These are phyloP conservation scores for Panaeolus cyanescens DNA, from an alignment of 768 basidiomycete species.

Conservation along the genomic window DNA sequence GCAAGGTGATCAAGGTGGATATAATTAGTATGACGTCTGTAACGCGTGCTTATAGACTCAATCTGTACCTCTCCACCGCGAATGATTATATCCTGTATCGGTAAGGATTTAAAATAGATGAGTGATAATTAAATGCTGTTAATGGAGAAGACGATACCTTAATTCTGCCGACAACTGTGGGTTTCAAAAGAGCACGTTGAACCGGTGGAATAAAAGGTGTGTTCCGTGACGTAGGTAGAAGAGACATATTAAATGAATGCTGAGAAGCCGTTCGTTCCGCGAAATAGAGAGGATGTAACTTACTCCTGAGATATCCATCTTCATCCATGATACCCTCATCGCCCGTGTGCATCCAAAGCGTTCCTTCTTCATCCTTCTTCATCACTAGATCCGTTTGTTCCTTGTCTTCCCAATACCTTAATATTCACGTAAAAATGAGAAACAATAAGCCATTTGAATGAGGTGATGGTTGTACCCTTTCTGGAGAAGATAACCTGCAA, in stretches of 20 bases:
- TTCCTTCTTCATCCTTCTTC: slow-evolving; percentile 53
- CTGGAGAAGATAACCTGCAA: slow-evolving; percentile 78
- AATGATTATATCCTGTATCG: slow-evolving; percentile 73
- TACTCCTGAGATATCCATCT: slow-evolving; percentile 77
- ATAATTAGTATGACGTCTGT: not conserved
- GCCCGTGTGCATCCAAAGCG: slow-evolving; percentile 82
- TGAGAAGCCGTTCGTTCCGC: not conserved
- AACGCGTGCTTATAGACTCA: not conserved
- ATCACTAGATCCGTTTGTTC: slow-evolving; percentile 65
- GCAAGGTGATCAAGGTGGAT: not conserved
- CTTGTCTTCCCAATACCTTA: slow-evolving; percentile 76
- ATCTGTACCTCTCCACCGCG: slow-evolving; percentile 74
- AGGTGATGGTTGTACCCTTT: slow-evolving; percentile 56
- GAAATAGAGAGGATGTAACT: slow-evolving; percentile 20
- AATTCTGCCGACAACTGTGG: slow-evolving; percentile 72
- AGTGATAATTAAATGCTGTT: not conserved
- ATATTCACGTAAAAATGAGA: not conserved
- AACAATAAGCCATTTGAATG: not conserved
- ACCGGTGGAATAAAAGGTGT: not conserved
- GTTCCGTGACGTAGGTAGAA: not conserved
- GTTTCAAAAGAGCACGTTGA: not conserved
- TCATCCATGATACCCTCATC: slow-evolving; percentile 82
- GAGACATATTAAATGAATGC: not conserved
- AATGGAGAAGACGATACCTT: slow-evolving; percentile 46
- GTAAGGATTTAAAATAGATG: not conserved